These are phyloP conservation scores for Albifimbria verrucaria DNA, from an alignment of 2,329 filamentous ascomycete species.

Conservation along the genomic window DNA sequence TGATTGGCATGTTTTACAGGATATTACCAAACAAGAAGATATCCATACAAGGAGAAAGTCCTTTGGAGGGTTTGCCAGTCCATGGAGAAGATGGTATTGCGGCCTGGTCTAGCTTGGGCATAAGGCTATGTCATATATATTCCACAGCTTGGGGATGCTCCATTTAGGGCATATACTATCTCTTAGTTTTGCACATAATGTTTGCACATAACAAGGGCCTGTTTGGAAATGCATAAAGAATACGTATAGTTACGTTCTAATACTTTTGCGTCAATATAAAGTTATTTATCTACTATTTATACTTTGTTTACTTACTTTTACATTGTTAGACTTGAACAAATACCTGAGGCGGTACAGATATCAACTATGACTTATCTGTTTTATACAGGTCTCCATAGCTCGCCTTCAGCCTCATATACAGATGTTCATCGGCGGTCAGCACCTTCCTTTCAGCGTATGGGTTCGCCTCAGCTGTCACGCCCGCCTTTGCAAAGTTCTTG, in stretches of 20 bases:
- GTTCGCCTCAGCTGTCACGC: slow-evolving; percentile 31
- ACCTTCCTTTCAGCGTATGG: slow-evolving; percentile 51
- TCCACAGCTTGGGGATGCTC: too few species aligned
- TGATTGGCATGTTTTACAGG: slow-evolving; percentile 44
- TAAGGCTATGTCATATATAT: too few species aligned
- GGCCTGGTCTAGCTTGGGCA: slow-evolving; percentile 38
- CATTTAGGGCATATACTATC: too few species aligned
- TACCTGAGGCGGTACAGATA: neutral
- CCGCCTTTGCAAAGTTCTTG: slow-evolving; percentile 32
- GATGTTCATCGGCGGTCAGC: slow-evolving; percentile 61
- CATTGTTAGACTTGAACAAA: neutral
- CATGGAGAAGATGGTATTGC: slow-evolving; percentile 43
- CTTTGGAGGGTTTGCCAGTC: slow-evolving; percentile 32
- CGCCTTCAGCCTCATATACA: slow-evolving; percentile 57
- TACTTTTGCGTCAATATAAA: too few species aligned
- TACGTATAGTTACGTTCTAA: too few species aligned
- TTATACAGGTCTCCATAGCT: slow-evolving; percentile 57
- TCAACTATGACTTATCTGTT: slow-evolving; percentile 16
- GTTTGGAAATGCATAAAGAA: too few species aligned
- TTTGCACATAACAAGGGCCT: too few species aligned
- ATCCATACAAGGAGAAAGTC: slow-evolving; percentile 24
- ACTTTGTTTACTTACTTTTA: neutral
- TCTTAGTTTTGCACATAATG: too few species aligned
- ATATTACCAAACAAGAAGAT: slow-evolving; percentile 37
- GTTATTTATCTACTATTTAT: neutral